Evolutionary conservation across 2,329 filamentous ascomycete species (phyloP), one percentile per base, ranked within the genome.

Genomic region (Aspergillus quadricinctus): DNA sequence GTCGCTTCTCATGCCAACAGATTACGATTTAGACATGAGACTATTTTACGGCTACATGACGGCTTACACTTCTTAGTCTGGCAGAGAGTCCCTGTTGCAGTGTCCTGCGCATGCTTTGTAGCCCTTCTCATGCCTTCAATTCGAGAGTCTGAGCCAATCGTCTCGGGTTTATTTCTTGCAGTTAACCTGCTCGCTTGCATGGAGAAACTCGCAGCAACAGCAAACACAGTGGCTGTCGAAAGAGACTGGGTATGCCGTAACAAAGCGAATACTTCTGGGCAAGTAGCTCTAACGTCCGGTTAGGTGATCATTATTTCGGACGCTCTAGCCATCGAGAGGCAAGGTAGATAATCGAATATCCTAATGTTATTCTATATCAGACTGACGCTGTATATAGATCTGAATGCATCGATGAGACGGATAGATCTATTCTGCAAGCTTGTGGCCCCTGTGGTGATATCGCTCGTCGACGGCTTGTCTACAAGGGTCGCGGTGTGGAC

Each of bases 201-300:
- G 1, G 89, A 92, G 71, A 92, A 91, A 68, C 70, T 90, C 8
- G 79, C 78, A 14, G 79, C 85, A 1, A 78, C 86, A 5, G 79
- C 84, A 68, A 91, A 90, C 66, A 77, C 83, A 0, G 82, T 91
- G 0, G 78, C 88, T 0, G 80, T 92, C 0, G 88, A 91, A 69
- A 77, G 85, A 64, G 88, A 92, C 63, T 90, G 88, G 88, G 72
- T 77, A 25, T 9, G 21, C 17, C 43, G 23, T 25, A 21, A 23
- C n/a, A 23, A 40, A 40, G 3, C 3, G 40, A 10, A 19, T 9
- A 9, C 21, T 43, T 43, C 8, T 43, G n/a, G 4, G n/a, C n/a
- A 21, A 19, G 8, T 3, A 48, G 57, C 48, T 23, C 9, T 40
- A 6, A 37, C 31, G 29, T n/a, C 6, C 1, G 4, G 17, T 2